These are phyloP conservation scores for Massarina eburnea DNA, from an alignment of 2,329 filamentous ascomycete species.

Conservation along the genomic window DNA sequence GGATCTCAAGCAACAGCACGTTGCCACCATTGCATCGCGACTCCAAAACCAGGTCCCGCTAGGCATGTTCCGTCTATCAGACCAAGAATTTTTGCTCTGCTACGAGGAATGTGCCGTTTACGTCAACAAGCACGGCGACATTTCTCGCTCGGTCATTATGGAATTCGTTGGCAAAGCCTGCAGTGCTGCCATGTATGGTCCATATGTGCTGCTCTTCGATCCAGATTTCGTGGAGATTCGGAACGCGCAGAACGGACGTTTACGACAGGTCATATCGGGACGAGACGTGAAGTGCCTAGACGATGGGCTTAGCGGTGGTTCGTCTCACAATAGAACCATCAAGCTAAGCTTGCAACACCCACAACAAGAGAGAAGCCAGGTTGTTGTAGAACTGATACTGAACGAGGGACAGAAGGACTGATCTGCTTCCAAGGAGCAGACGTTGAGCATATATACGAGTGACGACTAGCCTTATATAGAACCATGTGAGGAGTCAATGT, in stretches of 20 bases:
- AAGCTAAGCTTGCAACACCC: slow-evolving; percentile 97
- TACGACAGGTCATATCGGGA: slow-evolving; percentile 92
- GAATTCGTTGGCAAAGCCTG: slow-evolving; percentile 96
- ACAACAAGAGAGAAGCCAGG: slow-evolving; percentile 77
- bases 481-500: neutral
- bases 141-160: slow-evolving; percentile 93
- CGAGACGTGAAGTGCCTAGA: slow-evolving; percentile 88
- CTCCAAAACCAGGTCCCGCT: slow-evolving; percentile 82
- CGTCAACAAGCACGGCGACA: slow-evolving; percentile 96
- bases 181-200: slow-evolving; percentile 83
- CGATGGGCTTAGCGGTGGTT: slow-evolving; percentile 54
- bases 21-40: slow-evolving; percentile 80
- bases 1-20: slow-evolving; percentile 75
- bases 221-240: slow-evolving; percentile 96
- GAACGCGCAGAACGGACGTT: slow-evolving; percentile 90
- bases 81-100: slow-evolving; percentile 76
- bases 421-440: neutral
- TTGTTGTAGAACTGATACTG: slow-evolving; percentile 87
- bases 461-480: neutral
- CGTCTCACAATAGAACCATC: slow-evolving; percentile 65
- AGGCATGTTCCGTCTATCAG: slow-evolving; percentile 94
- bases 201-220: slow-evolving; percentile 91
- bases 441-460: neutral
- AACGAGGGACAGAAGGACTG: slow-evolving; percentile 77
- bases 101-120: slow-evolving; percentile 98